These are phyloP conservation scores for Ophiostoma ulmi DNA, from an alignment of 2,329 filamentous ascomycete genomes.

Conservation along the genomic window DNA sequence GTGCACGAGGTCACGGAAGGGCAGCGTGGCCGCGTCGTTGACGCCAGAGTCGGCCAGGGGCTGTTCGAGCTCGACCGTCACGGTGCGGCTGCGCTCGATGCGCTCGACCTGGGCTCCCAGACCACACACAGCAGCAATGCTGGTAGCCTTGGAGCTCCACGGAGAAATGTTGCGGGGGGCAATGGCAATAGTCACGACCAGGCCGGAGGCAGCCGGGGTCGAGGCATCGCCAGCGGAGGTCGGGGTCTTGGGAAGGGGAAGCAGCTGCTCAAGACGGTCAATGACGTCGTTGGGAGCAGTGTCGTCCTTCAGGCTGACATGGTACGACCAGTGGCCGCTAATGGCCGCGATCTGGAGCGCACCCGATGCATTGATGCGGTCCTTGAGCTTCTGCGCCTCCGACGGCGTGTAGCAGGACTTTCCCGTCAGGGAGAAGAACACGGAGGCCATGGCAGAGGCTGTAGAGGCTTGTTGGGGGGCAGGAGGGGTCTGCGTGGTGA, in stretches of 20 bases:
- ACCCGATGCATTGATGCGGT: constrained; percentile 39
- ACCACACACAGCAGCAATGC: constrained; percentile 87
- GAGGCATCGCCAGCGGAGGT: constrained; percentile 32
- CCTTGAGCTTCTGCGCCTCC: constrained; percentile 43
- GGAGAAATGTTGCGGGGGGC: constrained; percentile 84
- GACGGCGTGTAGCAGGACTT: constrained; percentile 45
- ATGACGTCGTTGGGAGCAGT: constrained; percentile 38
- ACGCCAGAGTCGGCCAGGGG: constrained; percentile 38
- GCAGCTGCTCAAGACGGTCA: constrained; percentile 44
- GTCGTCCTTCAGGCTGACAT: constrained; percentile 55
- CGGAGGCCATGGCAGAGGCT: constrained; percentile 24
- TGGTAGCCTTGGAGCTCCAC: constrained; percentile 96
- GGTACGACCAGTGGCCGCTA: constrained; percentile 58
- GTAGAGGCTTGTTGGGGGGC: background rate
- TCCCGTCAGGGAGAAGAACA: constrained; percentile 28
- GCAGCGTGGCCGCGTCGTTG: constrained; percentile 32
- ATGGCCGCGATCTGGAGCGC: constrained; percentile 45
- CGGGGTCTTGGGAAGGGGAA: constrained; percentile 38
- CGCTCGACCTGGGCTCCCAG: constrained; percentile 64
- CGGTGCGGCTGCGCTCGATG: constrained; percentile 79
- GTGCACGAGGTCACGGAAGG: constrained; percentile 66
- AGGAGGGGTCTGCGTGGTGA: constrained; percentile 14
- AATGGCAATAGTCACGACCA: constrained; percentile 58
- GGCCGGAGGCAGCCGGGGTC: constrained; percentile 44
- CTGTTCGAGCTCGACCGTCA: constrained; percentile 60